phyloP scores from a whole-genome alignment of 2,329 filamentous ascomycete genomes.

The Thielaviopsis ethacetica region DNA sequence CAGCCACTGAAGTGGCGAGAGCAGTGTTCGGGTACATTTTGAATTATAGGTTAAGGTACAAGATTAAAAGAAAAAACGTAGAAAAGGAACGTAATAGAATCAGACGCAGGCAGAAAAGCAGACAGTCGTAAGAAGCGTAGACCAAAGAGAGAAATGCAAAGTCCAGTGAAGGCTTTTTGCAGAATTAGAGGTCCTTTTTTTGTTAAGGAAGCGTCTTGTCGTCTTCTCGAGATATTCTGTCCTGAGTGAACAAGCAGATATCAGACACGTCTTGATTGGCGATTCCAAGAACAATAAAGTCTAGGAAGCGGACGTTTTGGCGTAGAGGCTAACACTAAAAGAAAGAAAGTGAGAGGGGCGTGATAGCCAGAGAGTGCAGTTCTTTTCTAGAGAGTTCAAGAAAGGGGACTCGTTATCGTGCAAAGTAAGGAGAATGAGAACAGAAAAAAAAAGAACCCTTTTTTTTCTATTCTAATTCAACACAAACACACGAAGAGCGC shows the following conservation, averaged over 20 bases:
- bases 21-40: conserved; percentile 16
- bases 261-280: neutral
- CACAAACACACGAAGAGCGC: neutral
- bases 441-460: neutral
- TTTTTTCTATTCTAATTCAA: too few relatives aligned
- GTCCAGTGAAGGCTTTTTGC: too few relatives aligned
- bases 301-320: neutral
- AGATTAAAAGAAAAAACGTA: neutral
- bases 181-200: too few relatives aligned
- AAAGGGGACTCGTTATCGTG: too few relatives aligned
- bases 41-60: conserved; percentile 6
- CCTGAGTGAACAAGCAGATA: neutral
- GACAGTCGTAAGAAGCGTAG: neutral
- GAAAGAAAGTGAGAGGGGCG: neutral
- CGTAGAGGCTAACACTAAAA: neutral
- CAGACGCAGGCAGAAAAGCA: neutral
- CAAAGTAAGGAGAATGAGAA: neutral
- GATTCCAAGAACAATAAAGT: neutral
- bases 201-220: too few relatives aligned
- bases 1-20: conserved; percentile 17
- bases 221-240: too few relatives aligned
- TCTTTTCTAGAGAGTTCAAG: too few relatives aligned
- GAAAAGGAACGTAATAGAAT: neutral
- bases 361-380: neutral
- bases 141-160: too few relatives aligned